Base-by-base conservation (phyloP, 768 basidiomycete genomes). In the Leccinum longicurvipes region DNA sequence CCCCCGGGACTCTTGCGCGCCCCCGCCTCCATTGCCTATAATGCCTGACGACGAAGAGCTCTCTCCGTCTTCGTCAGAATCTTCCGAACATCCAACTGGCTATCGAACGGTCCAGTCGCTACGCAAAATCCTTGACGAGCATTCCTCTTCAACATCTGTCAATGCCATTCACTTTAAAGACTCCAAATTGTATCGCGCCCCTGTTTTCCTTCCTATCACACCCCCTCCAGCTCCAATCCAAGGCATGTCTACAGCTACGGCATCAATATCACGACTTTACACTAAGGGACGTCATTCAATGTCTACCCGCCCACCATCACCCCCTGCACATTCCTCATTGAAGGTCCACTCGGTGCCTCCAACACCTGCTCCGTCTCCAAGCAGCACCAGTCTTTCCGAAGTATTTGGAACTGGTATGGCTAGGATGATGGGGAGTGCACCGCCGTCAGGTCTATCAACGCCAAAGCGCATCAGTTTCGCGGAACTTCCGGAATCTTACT, bases 401-500 rank as follows among this genome's bases (percentile, higher is more conserved):
- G 71, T 54, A n/a, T 67, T 70, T 53, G 68, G 65, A 39, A 65
- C 57, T 41, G 63, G 66, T 3, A 46, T 70, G 12, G 72, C 72
- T 17, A 73, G 64, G 10, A 57, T 61, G 42, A 58, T 72, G 45
- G 51, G 68, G n/a, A 79, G 77, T 49, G 59, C 76, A 41, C 65
- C 79, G 11, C 78, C 81, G 45, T 84, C 81, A 51, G 76, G 80
- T 51, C 56, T 72, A 71, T 82, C 66, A 73, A 81, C 88, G 12
- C 87, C 88, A 9, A 90, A 87, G 61, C 78, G 84, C n/a, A 90
- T 91, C 42, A 87, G 84, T 57, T 91, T 91, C 60, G 87, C 87
- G 32, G 79, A 84, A 72, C 74, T 87, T 47, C 87, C 88, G 0
- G 88, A 89, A 70, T 81, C 83, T 32, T 85, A 86, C 58, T 74